Evolutionary conservation across 805 yeast genomes (phyloP).

Genomic region (Debaryomyces tyrocola): DNA sequence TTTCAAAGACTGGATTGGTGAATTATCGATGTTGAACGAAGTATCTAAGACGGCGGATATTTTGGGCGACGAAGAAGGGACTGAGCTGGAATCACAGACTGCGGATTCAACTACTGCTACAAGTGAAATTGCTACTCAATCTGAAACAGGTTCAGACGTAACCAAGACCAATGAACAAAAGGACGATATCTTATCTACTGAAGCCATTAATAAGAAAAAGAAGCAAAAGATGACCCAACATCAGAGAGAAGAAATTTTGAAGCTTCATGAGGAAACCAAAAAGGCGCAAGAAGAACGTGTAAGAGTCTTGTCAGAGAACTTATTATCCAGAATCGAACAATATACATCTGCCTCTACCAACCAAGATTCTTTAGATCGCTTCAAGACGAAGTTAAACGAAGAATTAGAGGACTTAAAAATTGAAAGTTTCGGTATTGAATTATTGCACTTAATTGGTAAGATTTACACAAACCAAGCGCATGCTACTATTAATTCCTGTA

Average conservation of each 20-base stretch:
- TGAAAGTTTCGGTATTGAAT: constrained; percentile 93
- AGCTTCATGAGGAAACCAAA: constrained; percentile 55
- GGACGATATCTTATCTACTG: constrained; percentile 12
- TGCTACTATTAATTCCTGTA: constrained; percentile 70
- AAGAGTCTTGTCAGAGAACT: constrained; percentile 48
- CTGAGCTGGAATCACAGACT: constrained; percentile 13
- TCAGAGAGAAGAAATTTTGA: constrained; percentile 49
- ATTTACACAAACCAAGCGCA: constrained; percentile 75
- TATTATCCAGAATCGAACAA: constrained; percentile 48
- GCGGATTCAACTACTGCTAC: constrained; percentile 9
- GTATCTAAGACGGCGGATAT: constrained; percentile 62
- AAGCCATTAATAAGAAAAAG: constrained; percentile 25
- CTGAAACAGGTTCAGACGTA: constrained; percentile 5
- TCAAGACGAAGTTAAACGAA: constrained; percentile 48
- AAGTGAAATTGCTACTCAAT: constrained; percentile 6
- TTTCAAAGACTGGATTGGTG: constrained; percentile 83
- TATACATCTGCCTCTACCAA: constrained; percentile 61
- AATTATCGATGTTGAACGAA: constrained; percentile 70
- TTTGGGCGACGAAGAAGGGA: constrained; percentile 39
- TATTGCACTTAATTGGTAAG: constrained; percentile 79
- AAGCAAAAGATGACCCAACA: constrained; percentile 31
- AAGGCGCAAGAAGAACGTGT: constrained; percentile 50
- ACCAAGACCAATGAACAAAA: constrained; percentile 4
- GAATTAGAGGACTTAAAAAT: constrained; percentile 83
- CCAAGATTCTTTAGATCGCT: constrained; percentile 58